These are phyloP conservation scores for Testicularia cyperi DNA, from an alignment of 1,284 basidiomycete genomes.

Conservation along the genomic window DNA sequence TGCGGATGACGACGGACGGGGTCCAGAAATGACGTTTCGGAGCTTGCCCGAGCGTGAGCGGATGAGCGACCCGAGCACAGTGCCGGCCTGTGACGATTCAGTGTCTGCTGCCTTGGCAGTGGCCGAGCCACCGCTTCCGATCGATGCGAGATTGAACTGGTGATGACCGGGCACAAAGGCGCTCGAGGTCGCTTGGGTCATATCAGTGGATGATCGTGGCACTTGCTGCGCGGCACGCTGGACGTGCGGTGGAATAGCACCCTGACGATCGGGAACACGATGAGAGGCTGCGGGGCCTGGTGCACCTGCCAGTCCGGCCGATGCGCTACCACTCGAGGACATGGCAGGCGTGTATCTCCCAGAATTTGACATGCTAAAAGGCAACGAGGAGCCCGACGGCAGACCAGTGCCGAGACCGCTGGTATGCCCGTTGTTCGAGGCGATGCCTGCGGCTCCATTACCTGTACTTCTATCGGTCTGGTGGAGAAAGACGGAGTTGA, in stretches of 20 bases:
- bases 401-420: neutral
- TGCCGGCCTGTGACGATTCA: neutral
- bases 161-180: slow-evolving; percentile 7
- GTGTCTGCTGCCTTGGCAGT: neutral
- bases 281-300: too few species aligned
- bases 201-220: too few species aligned
- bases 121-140: neutral
- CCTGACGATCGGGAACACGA: too few species aligned
- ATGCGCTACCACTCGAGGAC: too few species aligned
- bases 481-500: slow-evolving; percentile 1
- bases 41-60: slow-evolving; percentile 9
- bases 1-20: neutral
- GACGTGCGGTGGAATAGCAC: too few species aligned
- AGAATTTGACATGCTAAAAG: slow-evolving; percentile 1
- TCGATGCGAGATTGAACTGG: slow-evolving; percentile 14
- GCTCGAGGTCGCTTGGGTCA: too few species aligned
- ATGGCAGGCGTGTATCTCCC: too few species aligned
- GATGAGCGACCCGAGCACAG: slow-evolving; percentile 1
- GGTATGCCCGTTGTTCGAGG: neutral
- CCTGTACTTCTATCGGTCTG: neutral
- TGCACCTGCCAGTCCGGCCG: too few species aligned
- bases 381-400: neutral
- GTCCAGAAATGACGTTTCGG: slow-evolving; percentile 1
- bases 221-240: too few species aligned
- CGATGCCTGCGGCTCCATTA: neutral